These are phyloP conservation scores for Chaetothyriales sp. DNA, from an alignment of 2,329 filamentous ascomycete genomes.

Conservation along the genomic window DNA sequence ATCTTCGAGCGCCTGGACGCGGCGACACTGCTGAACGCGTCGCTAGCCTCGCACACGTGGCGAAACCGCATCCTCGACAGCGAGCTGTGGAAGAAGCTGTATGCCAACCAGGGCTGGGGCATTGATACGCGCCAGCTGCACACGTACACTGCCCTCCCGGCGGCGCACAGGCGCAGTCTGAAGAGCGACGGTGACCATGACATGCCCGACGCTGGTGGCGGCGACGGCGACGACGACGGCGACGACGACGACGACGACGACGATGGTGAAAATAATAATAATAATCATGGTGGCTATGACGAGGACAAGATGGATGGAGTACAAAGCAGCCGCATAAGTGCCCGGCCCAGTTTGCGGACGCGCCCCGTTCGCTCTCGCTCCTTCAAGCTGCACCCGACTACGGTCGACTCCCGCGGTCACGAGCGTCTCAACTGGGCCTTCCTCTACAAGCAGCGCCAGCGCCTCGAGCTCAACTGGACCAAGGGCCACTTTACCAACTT, in stretches of 20 bases:
- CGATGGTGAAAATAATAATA: slow-evolving; percentile 30
- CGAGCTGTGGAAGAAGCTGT: slow-evolving; percentile 72
- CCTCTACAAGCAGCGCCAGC: slow-evolving; percentile 72
- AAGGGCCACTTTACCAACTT: slow-evolving; percentile 70
- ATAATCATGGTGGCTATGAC: slow-evolving; percentile 9
- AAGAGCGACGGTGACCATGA: slow-evolving; percentile 12
- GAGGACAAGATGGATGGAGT: slow-evolving; percentile 14
- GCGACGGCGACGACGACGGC: slow-evolving; percentile 34
- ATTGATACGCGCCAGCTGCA: slow-evolving; percentile 51
- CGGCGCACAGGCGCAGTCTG: neutral
- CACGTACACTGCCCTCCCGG: slow-evolving; percentile 43
- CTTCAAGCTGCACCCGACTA: slow-evolving; percentile 22
- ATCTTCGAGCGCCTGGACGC: slow-evolving; percentile 78
- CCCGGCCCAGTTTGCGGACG: neutral
- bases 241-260: slow-evolving; percentile 29
- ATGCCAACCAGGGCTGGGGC: slow-evolving; percentile 74
- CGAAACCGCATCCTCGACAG: slow-evolving; percentile 66
- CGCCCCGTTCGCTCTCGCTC: slow-evolving; percentile 11
- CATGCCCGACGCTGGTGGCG: slow-evolving; percentile 29
- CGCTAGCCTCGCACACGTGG: slow-evolving; percentile 68
- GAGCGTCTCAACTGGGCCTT: slow-evolving; percentile 76
- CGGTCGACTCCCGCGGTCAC: slow-evolving; percentile 22
- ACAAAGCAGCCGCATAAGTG: neutral
- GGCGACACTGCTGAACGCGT: slow-evolving; percentile 61
- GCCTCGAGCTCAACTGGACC: slow-evolving; percentile 84